phyloP scores from a whole-genome alignment of 768 basidiomycete genomes.

The Suillus variegatus region DNA sequence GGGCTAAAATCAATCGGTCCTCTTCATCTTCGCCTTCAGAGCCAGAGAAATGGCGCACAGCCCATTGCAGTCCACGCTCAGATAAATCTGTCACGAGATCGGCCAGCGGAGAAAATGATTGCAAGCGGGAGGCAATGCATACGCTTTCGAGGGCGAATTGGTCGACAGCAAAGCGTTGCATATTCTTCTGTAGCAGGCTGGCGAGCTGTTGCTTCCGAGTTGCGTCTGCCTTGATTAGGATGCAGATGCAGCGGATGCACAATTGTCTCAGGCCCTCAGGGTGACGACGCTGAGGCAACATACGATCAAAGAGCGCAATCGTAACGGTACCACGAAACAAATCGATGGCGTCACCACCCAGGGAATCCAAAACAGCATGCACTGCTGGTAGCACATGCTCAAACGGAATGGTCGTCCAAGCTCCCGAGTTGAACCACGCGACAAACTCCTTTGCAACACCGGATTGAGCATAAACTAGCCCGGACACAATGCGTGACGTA shows the following conservation, averaged over 20 bases:
- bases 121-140: conserved; percentile 29
- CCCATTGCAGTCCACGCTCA: conserved; percentile 54
- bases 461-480: conserved; percentile 40
- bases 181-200: conserved; percentile 24
- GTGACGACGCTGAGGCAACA: conserved; percentile 14
- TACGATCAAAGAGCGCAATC: conserved; percentile 25
- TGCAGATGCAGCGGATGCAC: conserved; percentile 28
- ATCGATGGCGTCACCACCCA: conserved; percentile 18
- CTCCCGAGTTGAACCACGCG: conserved; percentile 41
- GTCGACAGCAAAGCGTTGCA: conserved; percentile 28
- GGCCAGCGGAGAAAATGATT: conserved; percentile 24
- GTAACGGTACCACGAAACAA: conserved; percentile 22
- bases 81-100: conserved; percentile 34
- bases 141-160: conserved; percentile 33
- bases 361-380: conserved; percentile 48
- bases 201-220: conserved; percentile 20
- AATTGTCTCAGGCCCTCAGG: neutral
- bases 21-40: conserved; percentile 28
- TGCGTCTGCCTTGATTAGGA: conserved; percentile 29
- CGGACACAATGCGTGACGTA: conserved; percentile 44
- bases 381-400: conserved; percentile 41
- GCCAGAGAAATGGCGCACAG: conserved; percentile 45
- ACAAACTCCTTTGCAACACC: neutral
- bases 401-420: conserved; percentile 19
- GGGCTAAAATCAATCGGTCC: conserved; percentile 24